phyloP scores from a whole-genome alignment of 2,329 filamentous ascomycete genomes.

The Neonectria hederae region DNA sequence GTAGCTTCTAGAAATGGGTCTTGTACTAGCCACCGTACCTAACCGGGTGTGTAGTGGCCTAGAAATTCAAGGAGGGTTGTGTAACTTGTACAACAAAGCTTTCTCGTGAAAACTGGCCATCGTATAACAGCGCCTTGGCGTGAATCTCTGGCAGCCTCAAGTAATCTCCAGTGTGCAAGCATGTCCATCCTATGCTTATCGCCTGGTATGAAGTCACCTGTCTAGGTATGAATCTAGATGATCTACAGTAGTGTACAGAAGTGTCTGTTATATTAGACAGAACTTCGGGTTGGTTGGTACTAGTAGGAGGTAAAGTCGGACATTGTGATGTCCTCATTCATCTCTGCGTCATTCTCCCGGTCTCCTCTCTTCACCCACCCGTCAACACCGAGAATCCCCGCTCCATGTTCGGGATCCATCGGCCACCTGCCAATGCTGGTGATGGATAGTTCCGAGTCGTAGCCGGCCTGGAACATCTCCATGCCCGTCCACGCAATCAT shows the following conservation, averaged over 20 bases:
- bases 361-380: slow-evolving; percentile 54
- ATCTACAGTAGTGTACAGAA: slow-evolving; percentile 27
- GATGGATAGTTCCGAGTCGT: slow-evolving; percentile 68
- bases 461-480: slow-evolving; percentile 90
- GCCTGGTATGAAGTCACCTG: not conserved
- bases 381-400: slow-evolving; percentile 70
- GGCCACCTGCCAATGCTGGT: slow-evolving; percentile 75
- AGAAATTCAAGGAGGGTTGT: slow-evolving; percentile 29
- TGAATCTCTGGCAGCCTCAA: slow-evolving; percentile 3
- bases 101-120: slow-evolving; percentile 38
- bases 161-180: slow-evolving; percentile 18
- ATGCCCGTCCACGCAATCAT: slow-evolving; percentile 97
- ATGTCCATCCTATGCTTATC: not conserved
- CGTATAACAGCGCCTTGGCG: slow-evolving; percentile 8
- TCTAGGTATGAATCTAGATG: not conserved
- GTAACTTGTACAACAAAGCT: slow-evolving; percentile 43
- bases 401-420: slow-evolving; percentile 69
- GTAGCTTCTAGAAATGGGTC: slow-evolving; percentile 11
- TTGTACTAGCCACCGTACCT: slow-evolving; percentile 21
- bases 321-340: not conserved
- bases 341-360: not conserved
- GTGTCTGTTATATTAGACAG: not conserved
- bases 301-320: slow-evolving; percentile 4
- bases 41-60: slow-evolving; percentile 6
- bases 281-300: not conserved